Evolutionary conservation across 331 rosid genomes (phyloP).

Genomic region (Stylosanthes scabra): DNA sequence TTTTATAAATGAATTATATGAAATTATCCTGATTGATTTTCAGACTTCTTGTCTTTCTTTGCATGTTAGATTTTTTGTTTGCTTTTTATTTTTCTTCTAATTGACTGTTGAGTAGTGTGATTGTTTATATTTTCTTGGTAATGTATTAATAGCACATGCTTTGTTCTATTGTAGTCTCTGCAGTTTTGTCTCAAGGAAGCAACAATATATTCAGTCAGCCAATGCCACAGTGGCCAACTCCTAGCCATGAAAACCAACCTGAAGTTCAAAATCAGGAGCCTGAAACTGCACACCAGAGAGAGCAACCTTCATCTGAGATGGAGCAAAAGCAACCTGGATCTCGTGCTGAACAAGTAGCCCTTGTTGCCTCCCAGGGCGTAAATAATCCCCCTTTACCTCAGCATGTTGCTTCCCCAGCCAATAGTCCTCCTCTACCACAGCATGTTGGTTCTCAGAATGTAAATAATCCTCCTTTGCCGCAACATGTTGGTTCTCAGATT

Average conservation of each 20-base stretch:
- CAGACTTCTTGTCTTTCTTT: neutral
- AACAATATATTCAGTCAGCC: too few relatives aligned
- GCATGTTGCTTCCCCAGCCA: too few relatives aligned
- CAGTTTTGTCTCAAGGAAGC: constrained; percentile 12
- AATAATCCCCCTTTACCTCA: too few relatives aligned
- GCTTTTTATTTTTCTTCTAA: constrained; percentile 1
- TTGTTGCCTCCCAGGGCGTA: too few relatives aligned
- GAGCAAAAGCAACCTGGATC: too few relatives aligned
- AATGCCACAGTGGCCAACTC: constrained; percentile 36
- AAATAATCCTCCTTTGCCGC: too few relatives aligned
- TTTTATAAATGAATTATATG: neutral
- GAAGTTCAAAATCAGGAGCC: constrained; percentile 65
- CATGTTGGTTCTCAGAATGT: too few relatives aligned
- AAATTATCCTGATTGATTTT: neutral
- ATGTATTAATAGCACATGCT: constrained; percentile 23
- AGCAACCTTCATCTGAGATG: too few relatives aligned
- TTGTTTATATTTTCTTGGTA: constrained; percentile 32
- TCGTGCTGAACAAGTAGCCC: too few relatives aligned
- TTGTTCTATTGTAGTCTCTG: constrained; percentile 38
- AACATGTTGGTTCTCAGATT: too few relatives aligned
- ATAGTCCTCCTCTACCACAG: too few relatives aligned
- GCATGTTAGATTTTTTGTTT: neutral
- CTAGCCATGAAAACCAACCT: constrained; percentile 49
- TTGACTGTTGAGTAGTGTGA: constrained; percentile 32
- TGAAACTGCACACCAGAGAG: neutral